Conservation (phyloP, 768 basidiomycete genomes). For the Tremella yokohamensis region DNA sequence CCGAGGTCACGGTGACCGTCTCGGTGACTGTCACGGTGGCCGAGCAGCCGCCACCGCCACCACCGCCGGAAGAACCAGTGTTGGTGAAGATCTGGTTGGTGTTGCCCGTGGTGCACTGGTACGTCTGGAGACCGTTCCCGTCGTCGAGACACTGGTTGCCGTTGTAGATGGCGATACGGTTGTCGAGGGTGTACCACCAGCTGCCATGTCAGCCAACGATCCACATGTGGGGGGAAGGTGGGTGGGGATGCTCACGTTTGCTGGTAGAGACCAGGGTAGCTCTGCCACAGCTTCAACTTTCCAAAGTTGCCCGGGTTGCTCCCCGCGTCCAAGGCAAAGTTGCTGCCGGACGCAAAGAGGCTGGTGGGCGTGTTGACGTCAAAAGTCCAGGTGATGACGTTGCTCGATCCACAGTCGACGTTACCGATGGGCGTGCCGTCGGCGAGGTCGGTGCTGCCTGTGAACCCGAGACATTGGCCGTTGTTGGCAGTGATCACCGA, state of each 20-base stretch:
- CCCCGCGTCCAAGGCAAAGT: slow-evolving; percentile 18
- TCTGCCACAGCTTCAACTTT: slow-evolving; percentile 9
- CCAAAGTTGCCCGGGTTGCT: slow-evolving; percentile 13
- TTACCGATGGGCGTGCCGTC: slow-evolving; percentile 12
- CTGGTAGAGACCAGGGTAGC: slow-evolving; percentile 12
- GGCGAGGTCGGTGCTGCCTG: slow-evolving; percentile 4
- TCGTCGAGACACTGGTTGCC: slow-evolving; percentile 20
- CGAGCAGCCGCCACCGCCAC: too few relatives aligned
- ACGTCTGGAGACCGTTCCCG: slow-evolving; percentile 16
- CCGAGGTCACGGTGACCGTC: too few relatives aligned
- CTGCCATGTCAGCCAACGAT: neutral
- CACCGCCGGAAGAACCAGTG: neutral
- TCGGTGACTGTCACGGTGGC: too few relatives aligned
- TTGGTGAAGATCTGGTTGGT: slow-evolving; percentile 11
- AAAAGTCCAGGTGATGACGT: slow-evolving; percentile 16
- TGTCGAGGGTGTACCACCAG: slow-evolving; percentile 19
- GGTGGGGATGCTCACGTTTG: slow-evolving; percentile 15
- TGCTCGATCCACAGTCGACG: slow-evolving; percentile 10
- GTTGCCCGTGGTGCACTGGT: slow-evolving; percentile 19
- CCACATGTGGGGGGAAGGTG: too few relatives aligned
- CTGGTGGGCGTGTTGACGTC: slow-evolving; percentile 5
- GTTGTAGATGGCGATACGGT: slow-evolving; percentile 19
- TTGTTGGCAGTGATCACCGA: neutral
- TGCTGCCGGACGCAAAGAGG: slow-evolving; percentile 4
- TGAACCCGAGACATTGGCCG: neutral